phyloP scores from a whole-genome alignment of 2,329 filamentous ascomycete species.

The Lojkania enalia region DNA sequence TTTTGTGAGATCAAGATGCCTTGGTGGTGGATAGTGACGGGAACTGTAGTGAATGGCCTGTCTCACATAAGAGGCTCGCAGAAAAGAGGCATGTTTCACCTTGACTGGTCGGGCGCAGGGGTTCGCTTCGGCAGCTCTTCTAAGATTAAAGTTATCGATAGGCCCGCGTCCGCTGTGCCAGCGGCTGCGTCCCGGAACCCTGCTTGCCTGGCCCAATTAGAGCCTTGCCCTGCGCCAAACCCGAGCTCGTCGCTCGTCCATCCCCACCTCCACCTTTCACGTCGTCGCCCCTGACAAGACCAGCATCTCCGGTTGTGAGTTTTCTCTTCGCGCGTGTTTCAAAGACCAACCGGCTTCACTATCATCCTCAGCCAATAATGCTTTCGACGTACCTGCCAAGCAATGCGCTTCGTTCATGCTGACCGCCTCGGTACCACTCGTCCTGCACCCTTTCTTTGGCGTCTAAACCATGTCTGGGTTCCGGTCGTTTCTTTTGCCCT shows the following conservation, averaged over 20 bases:
- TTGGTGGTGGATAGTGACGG: background rate
- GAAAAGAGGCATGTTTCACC: slow-evolving; percentile 6
- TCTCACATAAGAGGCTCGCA: too few species aligned
- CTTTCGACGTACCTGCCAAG: slow-evolving; percentile 31
- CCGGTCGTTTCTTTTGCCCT: slow-evolving; percentile 24
- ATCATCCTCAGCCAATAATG: slow-evolving; percentile 26
- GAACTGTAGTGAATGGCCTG: background rate
- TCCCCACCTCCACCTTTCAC: slow-evolving; percentile 7
- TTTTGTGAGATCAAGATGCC: too few species aligned
- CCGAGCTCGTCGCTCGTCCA: background rate
- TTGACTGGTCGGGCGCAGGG: background rate
- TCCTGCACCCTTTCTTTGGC: slow-evolving; percentile 19
- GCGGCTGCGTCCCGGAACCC: too few species aligned
- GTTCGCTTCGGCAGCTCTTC: background rate
- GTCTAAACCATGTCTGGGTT: slow-evolving; percentile 30
- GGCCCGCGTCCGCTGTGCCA: background rate
- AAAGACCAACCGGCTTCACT: slow-evolving; percentile 29
- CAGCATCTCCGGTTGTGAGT: slow-evolving; percentile 7
- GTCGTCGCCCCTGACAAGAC: slow-evolving; percentile 7
- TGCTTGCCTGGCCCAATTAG: too few species aligned
- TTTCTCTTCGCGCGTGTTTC: slow-evolving; percentile 32
- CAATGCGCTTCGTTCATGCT: slow-evolving; percentile 8
- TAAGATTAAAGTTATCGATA: slow-evolving; percentile 14
- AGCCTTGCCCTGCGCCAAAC: background rate
- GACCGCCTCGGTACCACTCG: slow-evolving; percentile 26